Base-by-base conservation (phyloP, 345 rosid species). In the Combretum micranthum region DNA sequence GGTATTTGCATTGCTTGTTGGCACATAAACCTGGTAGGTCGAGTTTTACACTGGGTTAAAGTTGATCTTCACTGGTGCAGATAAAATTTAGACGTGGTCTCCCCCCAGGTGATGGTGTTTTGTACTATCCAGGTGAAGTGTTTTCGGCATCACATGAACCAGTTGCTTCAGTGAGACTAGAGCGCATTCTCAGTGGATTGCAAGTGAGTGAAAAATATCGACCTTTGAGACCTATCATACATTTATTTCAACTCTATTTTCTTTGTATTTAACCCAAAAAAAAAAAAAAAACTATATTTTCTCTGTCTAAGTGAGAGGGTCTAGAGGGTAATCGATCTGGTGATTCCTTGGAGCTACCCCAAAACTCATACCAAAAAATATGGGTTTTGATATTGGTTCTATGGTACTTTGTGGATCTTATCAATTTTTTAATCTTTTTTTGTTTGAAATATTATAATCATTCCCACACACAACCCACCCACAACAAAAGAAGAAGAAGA, bases 101-200 rank as follows among this genome's bases (percentile, higher is more conserved):
- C 44, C 97, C 97, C 42, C 96, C 99, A 2, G 97, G 97, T 45
- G 99, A 93, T 61, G 96, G 99, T 18, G 97, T 89, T 74, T 64
- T 89, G 46, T 93, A 57, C 72, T 89, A 89, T 53, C 97, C 97
- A 2, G 97, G 99, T 20, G 84, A 87, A 79, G 99, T 87, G 60
- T 93, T 93, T 73, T 89, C 99, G 12, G 81, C 89, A 20, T 93
- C 90, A 15, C 71, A 50, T 43, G 77, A 89, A 64, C 97, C 94
- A 0, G 88, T 93, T 49, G 99, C 97, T 64, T 93, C 99, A 10
- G 71, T 81, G 19, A 78, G 91, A 75, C 79, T 87, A 7, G 99
- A 93, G 72, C 96, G 99, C 45, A 80, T 89, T 60, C 97, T 89
- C 47, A 83, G 97, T 62, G 92, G 99, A 63, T 69, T 85, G 73